Evolutionary conservation across 2,329 filamentous ascomycete species (phyloP).

Genomic region (Colletotrichum sp.): DNA sequence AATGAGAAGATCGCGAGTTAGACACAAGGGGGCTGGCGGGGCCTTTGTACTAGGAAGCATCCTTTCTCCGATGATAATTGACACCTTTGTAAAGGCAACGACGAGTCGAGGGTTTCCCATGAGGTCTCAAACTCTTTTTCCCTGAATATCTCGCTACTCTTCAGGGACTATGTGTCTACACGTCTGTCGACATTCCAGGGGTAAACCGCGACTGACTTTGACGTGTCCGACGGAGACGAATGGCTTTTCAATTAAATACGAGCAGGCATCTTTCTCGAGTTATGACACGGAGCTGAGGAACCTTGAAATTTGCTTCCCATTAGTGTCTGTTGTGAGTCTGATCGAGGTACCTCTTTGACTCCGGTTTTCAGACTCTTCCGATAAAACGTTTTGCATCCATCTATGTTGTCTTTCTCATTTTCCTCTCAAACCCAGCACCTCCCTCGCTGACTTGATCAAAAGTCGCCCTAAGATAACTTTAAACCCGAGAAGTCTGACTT

Average conservation of each 20-base stretch:
- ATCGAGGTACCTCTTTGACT: neutral
- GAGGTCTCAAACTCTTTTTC: neutral
- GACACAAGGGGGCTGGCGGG: neutral
- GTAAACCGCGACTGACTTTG: neutral
- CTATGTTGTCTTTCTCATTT: neutral
- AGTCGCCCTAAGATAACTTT: neutral
- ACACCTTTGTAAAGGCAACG: neutral
- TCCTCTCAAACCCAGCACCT: neutral
- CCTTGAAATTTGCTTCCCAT: neutral
- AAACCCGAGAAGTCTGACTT: neutral
- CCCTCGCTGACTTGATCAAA: neutral
- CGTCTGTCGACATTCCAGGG: neutral
- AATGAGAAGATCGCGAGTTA: neutral
- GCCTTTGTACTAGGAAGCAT: neutral
- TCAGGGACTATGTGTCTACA: neutral
- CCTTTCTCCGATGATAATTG: neutral
- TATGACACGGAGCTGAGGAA: neutral
- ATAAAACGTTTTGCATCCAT: neutral
- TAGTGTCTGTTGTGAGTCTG: neutral
- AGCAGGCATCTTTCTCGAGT: neutral
- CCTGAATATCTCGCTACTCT: neutral
- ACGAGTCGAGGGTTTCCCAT: neutral
- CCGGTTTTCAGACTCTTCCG: neutral
- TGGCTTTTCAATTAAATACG: neutral
- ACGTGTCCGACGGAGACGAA: neutral